Base-by-base conservation (phyloP, 1,284 basidiomycete species). In the Exobasidium cylindrosporum region DNA sequence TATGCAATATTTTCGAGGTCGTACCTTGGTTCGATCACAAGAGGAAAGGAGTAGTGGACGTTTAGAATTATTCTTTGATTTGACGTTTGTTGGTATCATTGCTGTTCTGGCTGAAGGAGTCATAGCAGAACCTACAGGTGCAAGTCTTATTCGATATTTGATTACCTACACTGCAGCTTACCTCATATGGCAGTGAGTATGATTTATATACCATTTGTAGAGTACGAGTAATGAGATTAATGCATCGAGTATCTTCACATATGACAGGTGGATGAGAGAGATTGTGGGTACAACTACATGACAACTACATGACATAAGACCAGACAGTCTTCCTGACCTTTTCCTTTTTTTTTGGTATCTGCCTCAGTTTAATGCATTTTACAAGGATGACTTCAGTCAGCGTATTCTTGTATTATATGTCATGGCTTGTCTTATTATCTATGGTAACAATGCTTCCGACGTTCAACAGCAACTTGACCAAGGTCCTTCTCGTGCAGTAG, bases 1-100 rank as follows among this genome's bases (percentile, higher is more conserved):
- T 4, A 60, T 73, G n/a, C 73, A 74, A 61, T 73, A 74, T 61
- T 74, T 74, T 40, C 65, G 73, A 17, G 73, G 71, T 29, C 59
- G 57, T 32, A 54, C 61, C 6, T 61, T 75, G 26, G 67, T 75
- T 14, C 59, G 72, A 7, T 67, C 64, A 1, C 62, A 70, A 3
- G 72, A 67, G 11, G 73, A 75, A 53, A 61, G 73, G 3, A 65
- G 65, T 4, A 65, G 62, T 2, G 67, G 64, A 21, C 63, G 73
- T 0, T 24, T 55, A 17, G 53, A 55, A 44, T 60, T 74, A 17
- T 74, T 74, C 57, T 74, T 74, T 46, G 73, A 74, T 32, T 61
- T 74, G 11, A 66, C 68, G 1, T 74, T 75, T 23, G 73, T 75
- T 47, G 73, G 73, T 4, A 61, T 75, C 24, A 72, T 75, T 45